Evolutionary conservation across 2,329 filamentous ascomycete species (phyloP), one percentile per base, ranked within the genome.

Genomic region (Fusarium setosum): DNA sequence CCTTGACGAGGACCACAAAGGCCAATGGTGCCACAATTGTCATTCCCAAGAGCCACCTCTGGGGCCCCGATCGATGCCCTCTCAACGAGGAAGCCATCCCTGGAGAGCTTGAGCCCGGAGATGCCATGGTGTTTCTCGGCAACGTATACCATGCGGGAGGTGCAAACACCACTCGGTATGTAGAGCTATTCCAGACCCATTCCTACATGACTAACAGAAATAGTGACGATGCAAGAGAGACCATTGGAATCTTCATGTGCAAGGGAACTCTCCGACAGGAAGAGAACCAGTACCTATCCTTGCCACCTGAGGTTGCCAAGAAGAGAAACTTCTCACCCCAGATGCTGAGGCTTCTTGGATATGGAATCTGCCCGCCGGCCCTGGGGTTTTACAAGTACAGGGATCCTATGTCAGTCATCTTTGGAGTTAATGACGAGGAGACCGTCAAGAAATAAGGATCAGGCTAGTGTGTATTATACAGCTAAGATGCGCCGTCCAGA

Each of bases 91-190:
- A 81, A 40, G 76, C 77, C 2, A 68, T 77, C 7, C 73, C 76
- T 0, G 78, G 75, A 1, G 77, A 80, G 48, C 68, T 81, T 21
- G 74, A 79, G 18, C 61, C 74, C 4, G 78, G 79, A 4, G 78
- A 80, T 42, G 76, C 77, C 11, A 67, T 76, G 35, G 74, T 80
- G 17, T 78, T 81, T 37, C 56, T 80, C 1, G 78, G 77, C 3
- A 76, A 76, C 24, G 61, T 75, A 15, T 80, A 80, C 56, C 79
- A 81, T 51, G 79, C 76, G 1, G 79, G 77, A 9, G 79, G 79
- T 3, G 72, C 72, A 4, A 81, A 81, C 55, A 57, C 59, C 12
- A 77, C 67, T 35, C 72, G 65, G 63, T 65, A 68, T 7, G 49
- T 21, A 8, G 5, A 34, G 12, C 6, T 6, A 5, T 13, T 26